phyloP scores from a whole-genome alignment of 805 yeast genomes.

The Kodamaea hsintzibuensis region DNA sequence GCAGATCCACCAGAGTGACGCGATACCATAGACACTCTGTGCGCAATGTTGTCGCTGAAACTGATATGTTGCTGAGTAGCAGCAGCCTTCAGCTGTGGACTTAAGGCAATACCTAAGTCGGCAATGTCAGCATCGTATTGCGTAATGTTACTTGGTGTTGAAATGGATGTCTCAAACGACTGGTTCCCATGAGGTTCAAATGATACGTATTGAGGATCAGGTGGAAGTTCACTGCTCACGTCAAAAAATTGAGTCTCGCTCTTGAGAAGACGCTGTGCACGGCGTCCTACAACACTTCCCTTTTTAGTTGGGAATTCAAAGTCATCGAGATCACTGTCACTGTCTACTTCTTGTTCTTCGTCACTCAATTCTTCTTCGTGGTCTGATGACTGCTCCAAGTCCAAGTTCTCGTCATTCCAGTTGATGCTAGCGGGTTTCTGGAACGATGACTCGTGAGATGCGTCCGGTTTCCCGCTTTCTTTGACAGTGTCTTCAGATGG shows the following conservation, averaged over 20 bases:
- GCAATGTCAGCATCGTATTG: conserved; percentile 42
- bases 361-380: neutral
- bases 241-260: conserved; percentile 5
- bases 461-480: conserved; percentile 5
- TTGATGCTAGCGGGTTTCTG: conserved; percentile 41
- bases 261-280: neutral
- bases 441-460: conserved; percentile 30
- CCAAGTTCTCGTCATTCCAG: conserved; percentile 39
- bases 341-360: neutral
- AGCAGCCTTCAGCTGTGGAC: conserved; percentile 32
- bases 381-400: conserved; percentile 27
- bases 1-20: conserved; percentile 32
- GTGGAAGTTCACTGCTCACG: conserved; percentile 17
- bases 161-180: conserved; percentile 22
- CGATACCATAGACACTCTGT: conserved; percentile 11
- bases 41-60: conserved; percentile 18
- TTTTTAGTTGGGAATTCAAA: neutral
- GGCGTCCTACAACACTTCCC: neutral
- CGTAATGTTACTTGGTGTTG: conserved; percentile 40
- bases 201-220: conserved; percentile 2
- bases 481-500: neutral
- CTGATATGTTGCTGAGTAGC: conserved; percentile 19
- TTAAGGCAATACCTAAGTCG: conserved; percentile 43
- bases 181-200: conserved; percentile 8
- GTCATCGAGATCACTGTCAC: conserved; percentile 3